Conservation (phyloP, 116 monocot genomes). For the Posidonia oceanica region DNA sequence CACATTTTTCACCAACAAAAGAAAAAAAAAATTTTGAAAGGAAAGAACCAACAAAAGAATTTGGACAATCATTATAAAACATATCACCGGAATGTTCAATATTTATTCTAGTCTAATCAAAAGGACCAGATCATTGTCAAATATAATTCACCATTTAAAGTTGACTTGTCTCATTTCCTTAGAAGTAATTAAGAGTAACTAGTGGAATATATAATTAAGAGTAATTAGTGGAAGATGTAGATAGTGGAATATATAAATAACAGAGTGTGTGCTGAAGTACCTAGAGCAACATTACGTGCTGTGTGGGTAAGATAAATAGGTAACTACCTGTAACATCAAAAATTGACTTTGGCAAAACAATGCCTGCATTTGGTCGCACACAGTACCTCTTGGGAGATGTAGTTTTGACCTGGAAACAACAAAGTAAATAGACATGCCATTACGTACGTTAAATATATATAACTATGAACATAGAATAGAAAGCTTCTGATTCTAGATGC, state of each 20-base stretch:
- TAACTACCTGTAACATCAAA: slow-evolving; percentile 69
- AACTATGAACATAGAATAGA: not conserved
- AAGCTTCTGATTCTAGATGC: not conserved
- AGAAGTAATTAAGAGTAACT: no score
- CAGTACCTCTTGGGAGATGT: slow-evolving; percentile 91
- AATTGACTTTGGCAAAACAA: slow-evolving; percentile 54
- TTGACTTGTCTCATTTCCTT: no score
- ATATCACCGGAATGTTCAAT: no score
- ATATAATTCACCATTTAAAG: no score
- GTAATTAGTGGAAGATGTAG: not conserved
- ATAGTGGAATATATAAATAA: not conserved
- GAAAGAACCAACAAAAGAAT: no score
- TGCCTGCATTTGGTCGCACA: slow-evolving; percentile 77
- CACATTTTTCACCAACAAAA: no score
- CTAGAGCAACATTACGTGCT: not conserved
- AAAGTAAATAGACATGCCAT: not conserved
- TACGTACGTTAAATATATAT: not conserved
- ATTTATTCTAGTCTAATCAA: no score
- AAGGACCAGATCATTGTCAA: no score
- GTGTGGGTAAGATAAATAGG: not conserved
- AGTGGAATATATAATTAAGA: no score
- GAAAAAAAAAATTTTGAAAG: no score
- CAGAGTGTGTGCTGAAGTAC: not conserved
- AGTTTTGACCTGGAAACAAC: slow-evolving; percentile 63
- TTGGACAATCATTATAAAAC: no score